Percentiles rank a stretch among this genome's conserved stretches.
These are phyloP conservation scores for Trichoderma sp. DNA, from an alignment of 2,329 filamentous ascomycete species.

Conservation along the genomic window DNA sequence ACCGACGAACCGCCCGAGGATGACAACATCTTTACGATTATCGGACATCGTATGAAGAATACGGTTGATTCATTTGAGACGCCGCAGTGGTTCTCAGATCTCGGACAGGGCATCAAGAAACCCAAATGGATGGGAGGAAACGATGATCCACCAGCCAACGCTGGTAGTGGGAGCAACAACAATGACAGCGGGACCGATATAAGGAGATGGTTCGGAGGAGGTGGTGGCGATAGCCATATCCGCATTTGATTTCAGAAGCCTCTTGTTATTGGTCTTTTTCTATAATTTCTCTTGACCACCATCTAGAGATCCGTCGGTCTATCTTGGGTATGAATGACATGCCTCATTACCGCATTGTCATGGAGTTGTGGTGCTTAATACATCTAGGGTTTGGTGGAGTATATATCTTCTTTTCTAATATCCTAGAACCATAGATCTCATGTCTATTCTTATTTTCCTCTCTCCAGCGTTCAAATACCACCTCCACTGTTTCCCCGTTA, in stretches of 20 bases:
- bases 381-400: not conserved
- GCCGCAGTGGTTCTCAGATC: conserved; percentile 78
- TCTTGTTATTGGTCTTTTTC: not conserved
- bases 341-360: not conserved
- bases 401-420: not conserved
- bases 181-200: conserved; percentile 48
- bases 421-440: conserved; percentile 15
- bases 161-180: conserved; percentile 35
- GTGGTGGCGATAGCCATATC: conserved; percentile 24
- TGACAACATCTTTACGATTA: conserved; percentile 79
- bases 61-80: conserved; percentile 82
- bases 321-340: conserved; percentile 5
- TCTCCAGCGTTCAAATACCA: not conserved
- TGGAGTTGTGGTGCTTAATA: conserved; percentile 15
- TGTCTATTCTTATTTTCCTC: not conserved
- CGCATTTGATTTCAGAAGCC: conserved; percentile 22
- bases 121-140: conserved; percentile 79
- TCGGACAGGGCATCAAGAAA: conserved; percentile 68
- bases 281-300: not conserved
- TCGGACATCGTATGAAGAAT: conserved; percentile 85
- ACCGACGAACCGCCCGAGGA: conserved; percentile 64
- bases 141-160: conserved; percentile 35
- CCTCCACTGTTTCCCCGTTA: no score
- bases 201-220: conserved; percentile 54
- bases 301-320: not conserved